Evolutionary conservation across 2,329 filamentous ascomycete species (phyloP), one percentile per base, ranked within the genome.

Genomic region (Raffaelea albimanens): DNA sequence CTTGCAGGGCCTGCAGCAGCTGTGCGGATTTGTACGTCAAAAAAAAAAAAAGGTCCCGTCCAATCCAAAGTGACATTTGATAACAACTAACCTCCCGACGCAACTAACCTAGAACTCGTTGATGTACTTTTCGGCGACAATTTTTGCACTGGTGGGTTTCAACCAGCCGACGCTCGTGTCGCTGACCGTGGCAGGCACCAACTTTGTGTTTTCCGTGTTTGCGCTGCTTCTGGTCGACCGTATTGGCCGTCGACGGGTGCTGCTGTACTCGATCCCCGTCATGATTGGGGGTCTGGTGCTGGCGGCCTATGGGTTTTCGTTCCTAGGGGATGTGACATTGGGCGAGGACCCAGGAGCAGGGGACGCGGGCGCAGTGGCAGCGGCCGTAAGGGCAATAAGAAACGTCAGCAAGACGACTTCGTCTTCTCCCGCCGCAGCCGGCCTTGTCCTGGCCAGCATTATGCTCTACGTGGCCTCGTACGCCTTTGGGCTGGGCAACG

Each of bases 91-190:
- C n/a, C n/a, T n/a, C n/a, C n/a, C n/a, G n/a, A n/a, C n/a, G n/a
- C n/a, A n/a, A n/a, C n/a, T n/a, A n/a, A n/a, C 29, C 22, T 54
- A 82, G 77, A 95, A 95, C 67, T 89, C 85, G 11, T 71, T 95
- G 25, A 95, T 95, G 87, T 95, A 95, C 65, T 95, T 88, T 61
- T 88, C 85, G 0, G 85, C 85, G 4, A 89, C 85, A 8, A 87
- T 91, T 25, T 91, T 91, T 60, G 75, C 78, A 3, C 73, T 88
- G 29, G 75, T 95, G 1, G 84, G 84, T 1, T 95, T 95, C 61
- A 73, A 75, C 39, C 84, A 80, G 47, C 87, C 88, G 5, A 93
- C 87, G 0, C 73, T 91, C 44, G 88, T 85, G 1, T 87, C 87
- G 1, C 75, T 94, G 50, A 82, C 81, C 2, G 63, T 95, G 14